These are phyloP conservation scores for Sinapis alba DNA, from an alignment of 441 rosid genomes.

Conservation along the genomic window DNA sequence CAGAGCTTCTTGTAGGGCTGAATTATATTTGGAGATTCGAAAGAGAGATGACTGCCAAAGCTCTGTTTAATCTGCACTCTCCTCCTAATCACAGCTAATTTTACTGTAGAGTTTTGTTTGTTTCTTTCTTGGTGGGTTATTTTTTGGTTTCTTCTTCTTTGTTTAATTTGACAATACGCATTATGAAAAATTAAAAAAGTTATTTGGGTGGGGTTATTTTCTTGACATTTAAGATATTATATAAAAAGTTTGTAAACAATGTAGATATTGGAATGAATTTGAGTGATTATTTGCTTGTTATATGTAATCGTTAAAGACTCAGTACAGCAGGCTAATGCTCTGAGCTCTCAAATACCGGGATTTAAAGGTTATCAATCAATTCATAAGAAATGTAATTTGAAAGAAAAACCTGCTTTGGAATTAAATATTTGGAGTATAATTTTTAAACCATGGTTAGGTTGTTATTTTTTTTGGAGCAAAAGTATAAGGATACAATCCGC, in stretches of 20 bases:
- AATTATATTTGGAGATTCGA: conserved; percentile 96
- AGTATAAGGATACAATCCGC: too few species aligned
- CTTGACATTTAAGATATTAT: neutral
- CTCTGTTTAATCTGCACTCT: conserved; percentile 62
- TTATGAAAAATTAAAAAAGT: conserved; percentile 15
- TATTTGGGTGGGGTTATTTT: conserved; percentile 26
- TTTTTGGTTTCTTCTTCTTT: conserved; percentile 25
- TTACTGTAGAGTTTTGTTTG: conserved; percentile 44
- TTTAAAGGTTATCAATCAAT: too few species aligned
- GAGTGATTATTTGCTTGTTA: neutral
- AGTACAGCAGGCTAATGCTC: neutral
- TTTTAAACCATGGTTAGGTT: too few species aligned
- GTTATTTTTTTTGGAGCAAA: too few species aligned
- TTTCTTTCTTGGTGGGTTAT: conserved; percentile 37
- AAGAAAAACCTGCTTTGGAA: too few species aligned
- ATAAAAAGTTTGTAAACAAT: conserved; percentile 19
- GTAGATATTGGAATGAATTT: conserved; percentile 21
- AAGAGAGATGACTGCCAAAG: conserved; percentile 92
- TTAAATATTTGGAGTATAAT: too few species aligned
- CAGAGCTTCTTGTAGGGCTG: conserved; percentile 90
- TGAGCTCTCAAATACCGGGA: neutral
- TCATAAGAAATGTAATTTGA: too few species aligned
- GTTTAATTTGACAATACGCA: conserved; percentile 31
- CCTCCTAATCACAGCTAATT: conserved; percentile 42
- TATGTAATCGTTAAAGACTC: neutral